These are phyloP conservation scores for Herpetospermum pedunculosum DNA, from an alignment of 306 rosid genomes.

Conservation along the genomic window DNA sequence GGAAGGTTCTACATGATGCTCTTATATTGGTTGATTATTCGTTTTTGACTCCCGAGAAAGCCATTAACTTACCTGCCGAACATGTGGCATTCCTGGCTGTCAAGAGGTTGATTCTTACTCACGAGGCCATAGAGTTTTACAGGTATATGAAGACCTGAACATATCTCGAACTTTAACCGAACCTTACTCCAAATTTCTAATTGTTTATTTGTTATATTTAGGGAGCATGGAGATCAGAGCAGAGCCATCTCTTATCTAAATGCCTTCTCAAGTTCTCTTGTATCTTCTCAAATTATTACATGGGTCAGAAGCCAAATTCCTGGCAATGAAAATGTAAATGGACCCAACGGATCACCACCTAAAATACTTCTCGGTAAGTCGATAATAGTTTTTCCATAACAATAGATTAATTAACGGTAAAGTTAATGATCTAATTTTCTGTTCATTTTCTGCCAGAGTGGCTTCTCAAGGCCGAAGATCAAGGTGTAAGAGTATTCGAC, in stretches of 20 bases:
- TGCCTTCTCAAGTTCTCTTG: conserved; percentile 47
- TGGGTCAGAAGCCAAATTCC: conserved; percentile 29
- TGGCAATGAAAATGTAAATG: conserved; percentile 30
- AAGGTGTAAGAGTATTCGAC: conserved; percentile 49
- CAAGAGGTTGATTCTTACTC: conserved; percentile 49
- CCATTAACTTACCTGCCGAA: conserved; percentile 15
- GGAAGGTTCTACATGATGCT: conserved; percentile 58
- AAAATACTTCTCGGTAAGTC: conserved; percentile 46
- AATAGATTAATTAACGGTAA: neutral
- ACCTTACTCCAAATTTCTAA: conserved; percentile 4
- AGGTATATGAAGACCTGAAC: conserved; percentile 28
- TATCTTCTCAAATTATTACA: conserved; percentile 38
- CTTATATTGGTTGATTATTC: conserved; percentile 64
- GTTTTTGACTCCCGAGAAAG: conserved; percentile 30
- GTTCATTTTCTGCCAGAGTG: conserved; percentile 36
- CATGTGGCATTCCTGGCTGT: conserved; percentile 26
- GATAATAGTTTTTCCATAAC: neutral
- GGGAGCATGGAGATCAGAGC: conserved; percentile 58
- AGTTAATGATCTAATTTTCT: neutral
- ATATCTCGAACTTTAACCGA: neutral
- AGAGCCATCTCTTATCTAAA: conserved; percentile 40
- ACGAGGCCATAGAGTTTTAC: conserved; percentile 45
- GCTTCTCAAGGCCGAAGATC: conserved; percentile 52
- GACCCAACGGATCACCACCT: conserved; percentile 35
- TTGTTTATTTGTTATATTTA: conserved; percentile 15